Percentiles rank a stretch among this genome's conserved stretches.
Evolutionary conservation across 2,329 filamentous ascomycete species (phyloP).

Genomic region (Polytolypa hystricis): DNA sequence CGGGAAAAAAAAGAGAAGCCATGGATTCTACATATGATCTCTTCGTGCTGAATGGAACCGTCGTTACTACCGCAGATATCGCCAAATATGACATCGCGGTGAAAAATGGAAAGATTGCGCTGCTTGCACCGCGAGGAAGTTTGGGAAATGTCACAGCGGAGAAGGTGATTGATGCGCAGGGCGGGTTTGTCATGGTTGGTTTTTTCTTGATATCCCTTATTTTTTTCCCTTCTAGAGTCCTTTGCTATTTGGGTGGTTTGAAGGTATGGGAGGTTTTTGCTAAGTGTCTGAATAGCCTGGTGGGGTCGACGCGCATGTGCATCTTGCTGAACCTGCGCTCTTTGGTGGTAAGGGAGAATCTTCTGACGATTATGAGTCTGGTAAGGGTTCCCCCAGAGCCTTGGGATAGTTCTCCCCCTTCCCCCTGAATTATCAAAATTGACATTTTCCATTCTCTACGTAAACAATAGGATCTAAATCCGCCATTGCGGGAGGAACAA

Average conservation of each 20-base stretch:
- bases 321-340: constrained; percentile 21
- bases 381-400: background rate
- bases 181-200: constrained; percentile 32
- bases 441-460: background rate
- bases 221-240: background rate
- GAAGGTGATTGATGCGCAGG: constrained; percentile 32
- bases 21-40: constrained; percentile 23
- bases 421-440: background rate
- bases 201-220: background rate
- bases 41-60: constrained; percentile 34
- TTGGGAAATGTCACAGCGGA: constrained; percentile 20
- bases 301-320: constrained; percentile 38
- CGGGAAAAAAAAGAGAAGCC: no score
- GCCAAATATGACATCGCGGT: constrained; percentile 34
- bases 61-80: constrained; percentile 34
- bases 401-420: background rate
- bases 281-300: constrained; percentile 16
- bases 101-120: constrained; percentile 33
- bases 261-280: background rate
- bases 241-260: background rate
- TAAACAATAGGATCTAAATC: constrained; percentile 28
- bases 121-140: constrained; percentile 30
- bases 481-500: constrained; percentile 39
- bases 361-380: background rate
- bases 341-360: background rate